phyloP scores from a whole-genome alignment of 2,329 filamentous ascomycete genomes.

The Emericellopsis cladophorae region DNA sequence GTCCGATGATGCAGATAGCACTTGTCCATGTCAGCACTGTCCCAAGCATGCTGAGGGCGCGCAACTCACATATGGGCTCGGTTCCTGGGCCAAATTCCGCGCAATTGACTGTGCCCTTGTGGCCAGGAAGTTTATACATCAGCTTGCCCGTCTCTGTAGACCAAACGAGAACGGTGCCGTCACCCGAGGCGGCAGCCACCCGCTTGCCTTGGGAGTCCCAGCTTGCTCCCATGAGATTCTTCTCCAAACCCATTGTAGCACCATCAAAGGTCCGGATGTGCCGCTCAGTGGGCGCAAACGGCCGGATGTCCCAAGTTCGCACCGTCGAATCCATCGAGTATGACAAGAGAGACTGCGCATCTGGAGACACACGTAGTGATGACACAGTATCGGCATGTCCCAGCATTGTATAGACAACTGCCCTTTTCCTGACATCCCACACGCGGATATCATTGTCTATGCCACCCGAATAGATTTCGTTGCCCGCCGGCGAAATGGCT shows the following conservation, averaged over 20 bases:
- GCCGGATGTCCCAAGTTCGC: constrained; percentile 89
- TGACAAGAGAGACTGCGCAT: constrained; percentile 80
- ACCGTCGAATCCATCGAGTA: constrained; percentile 92
- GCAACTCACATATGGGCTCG: constrained; percentile 72
- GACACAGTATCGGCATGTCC: constrained; percentile 90
- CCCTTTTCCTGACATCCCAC: constrained; percentile 91
- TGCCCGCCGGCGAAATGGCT: constrained; percentile 83
- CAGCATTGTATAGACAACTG: constrained; percentile 72
- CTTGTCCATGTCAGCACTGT: constrained; percentile 32
- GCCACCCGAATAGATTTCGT: constrained; percentile 86
- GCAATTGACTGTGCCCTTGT: constrained; percentile 90
- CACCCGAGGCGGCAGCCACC: constrained; percentile 79
- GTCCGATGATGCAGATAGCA: constrained; percentile 84
- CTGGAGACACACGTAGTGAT: constrained; percentile 81
- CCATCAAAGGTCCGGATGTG: constrained; percentile 84
- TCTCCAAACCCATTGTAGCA: constrained; percentile 76
- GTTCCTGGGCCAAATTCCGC: constrained; percentile 78
- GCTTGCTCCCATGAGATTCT: constrained; percentile 80
- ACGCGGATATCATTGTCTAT: constrained; percentile 97
- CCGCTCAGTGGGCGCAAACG: constrained; percentile 81
- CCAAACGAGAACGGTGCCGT: constrained; percentile 87
- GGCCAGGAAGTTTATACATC: constrained; percentile 86
- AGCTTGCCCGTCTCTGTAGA: constrained; percentile 79
- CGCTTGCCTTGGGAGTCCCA: constrained; percentile 82
- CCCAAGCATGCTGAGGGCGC: constrained; percentile 11